Evolutionary conservation across 768 basidiomycete genomes (phyloP), one percentile per base, ranked within the genome.

Genomic region (Hypholoma fasciculare): DNA sequence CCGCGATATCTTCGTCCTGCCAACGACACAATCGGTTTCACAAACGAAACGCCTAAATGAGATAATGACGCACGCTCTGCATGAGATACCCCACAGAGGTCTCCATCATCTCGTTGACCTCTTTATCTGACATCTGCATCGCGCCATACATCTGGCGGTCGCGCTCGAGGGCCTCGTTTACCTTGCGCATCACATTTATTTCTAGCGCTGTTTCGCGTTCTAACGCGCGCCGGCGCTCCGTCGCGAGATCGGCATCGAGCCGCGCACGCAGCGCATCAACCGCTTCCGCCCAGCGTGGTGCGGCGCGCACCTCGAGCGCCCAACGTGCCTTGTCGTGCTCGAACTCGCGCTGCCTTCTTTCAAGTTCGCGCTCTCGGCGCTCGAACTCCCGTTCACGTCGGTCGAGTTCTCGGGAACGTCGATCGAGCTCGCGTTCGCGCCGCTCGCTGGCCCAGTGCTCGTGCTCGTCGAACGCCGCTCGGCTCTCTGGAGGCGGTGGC

Each of bases 1-100:
- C 67, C 16, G 67, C 67, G 14, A 65, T 64, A 34, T 65, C 67
- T 26, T 67, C 67, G 48, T 67, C 67, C 64, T 67, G 20, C 14
- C 17, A 27, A 8, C 38, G 9, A 34, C 38, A 19, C 3, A 6
- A 3, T 20, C 40, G n/a, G 12, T 12, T 42, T 46, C 16, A 44
- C 51, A 19, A 23, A 14, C 16, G 5, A 38, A 4, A 17, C n/a
- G 20, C 4, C 11, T 20, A 38, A 3, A 27, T 19, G 7, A 42
- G 11, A 43, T 19, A 37, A 17, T 30, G 39, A 61, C 67, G 36
- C 44, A 65, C 67, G 40, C 61, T 62, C 50, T 62, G 61, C 46
- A 65, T 40, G 11, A 65, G 43, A 49, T 65, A 65, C 27, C 67
- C 67, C 13, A 67, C 67, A 12, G 64, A 64, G 52, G 57, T 61